These are phyloP conservation scores for Rhodotorula graminis DNA, from an alignment of 768 basidiomycete genomes.

Conservation along the genomic window DNA sequence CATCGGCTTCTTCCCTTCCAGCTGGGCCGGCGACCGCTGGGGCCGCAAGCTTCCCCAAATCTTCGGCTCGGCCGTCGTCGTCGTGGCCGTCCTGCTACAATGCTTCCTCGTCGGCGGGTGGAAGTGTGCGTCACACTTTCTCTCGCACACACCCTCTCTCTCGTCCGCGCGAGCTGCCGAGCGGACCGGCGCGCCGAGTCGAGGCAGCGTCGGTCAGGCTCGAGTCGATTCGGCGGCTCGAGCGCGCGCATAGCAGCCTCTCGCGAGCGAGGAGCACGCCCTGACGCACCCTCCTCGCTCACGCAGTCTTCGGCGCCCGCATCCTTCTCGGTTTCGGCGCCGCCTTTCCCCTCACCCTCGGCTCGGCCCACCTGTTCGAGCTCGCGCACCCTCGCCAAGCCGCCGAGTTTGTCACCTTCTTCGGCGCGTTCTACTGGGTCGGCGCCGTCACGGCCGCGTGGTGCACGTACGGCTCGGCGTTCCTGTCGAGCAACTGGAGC, in stretches of 20 bases:
- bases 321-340: slow-evolving; percentile 8
- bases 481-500: slow-evolving; percentile 1
- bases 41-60: not conserved
- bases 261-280: too few relatives aligned
- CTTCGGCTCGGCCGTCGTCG: not conserved
- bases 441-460: slow-evolving; percentile 1
- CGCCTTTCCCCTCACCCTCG: slow-evolving; percentile 2
- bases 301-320: slow-evolving; percentile 16
- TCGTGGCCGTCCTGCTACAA: not conserved
- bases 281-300: not conserved
- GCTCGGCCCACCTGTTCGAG: slow-evolving; percentile 10
- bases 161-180: too few relatives aligned
- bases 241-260: too few relatives aligned
- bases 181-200: too few relatives aligned
- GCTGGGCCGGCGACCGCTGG: not conserved
- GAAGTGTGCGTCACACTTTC: not conserved
- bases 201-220: too few relatives aligned
- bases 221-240: too few relatives aligned
- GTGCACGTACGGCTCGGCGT: slow-evolving; percentile 21
- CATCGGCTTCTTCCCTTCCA: slow-evolving; percentile 2
- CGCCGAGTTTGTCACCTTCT: slow-evolving; percentile 3
- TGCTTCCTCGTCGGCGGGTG: not conserved
- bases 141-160: not conserved
- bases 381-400: slow-evolving; percentile 21
- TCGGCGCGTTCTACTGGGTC: slow-evolving; percentile 11